Conservation (phyloP, 2,329 filamentous ascomycete genomes). For the Trichoderma semiorbis region DNA sequence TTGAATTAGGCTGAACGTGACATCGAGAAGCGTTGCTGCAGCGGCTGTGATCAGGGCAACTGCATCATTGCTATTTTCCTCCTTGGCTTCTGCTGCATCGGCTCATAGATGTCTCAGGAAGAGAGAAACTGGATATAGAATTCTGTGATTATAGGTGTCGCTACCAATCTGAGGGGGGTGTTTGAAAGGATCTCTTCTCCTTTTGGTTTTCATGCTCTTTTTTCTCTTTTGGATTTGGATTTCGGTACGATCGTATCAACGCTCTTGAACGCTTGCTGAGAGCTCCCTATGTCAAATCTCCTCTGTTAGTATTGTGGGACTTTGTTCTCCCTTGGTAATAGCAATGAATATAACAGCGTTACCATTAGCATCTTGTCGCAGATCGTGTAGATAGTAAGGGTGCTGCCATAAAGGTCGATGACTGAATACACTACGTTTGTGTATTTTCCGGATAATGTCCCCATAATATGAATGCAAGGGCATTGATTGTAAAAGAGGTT, state of each 20-base stretch:
- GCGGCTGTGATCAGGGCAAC: not conserved
- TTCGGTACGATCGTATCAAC: not conserved
- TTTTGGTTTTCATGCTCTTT: not conserved
- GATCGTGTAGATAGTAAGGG: not conserved
- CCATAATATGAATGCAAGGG: not conserved
- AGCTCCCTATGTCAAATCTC: not conserved
- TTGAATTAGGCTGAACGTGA: not conserved
- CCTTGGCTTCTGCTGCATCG: not conserved
- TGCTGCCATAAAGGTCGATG: too few relatives aligned
- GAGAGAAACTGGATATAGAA: not conserved
- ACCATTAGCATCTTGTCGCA: not conserved
- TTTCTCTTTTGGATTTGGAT: not conserved
- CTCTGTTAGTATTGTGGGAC: not conserved
- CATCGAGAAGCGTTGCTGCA: not conserved
- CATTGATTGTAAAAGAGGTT: not conserved
- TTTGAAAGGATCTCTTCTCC: not conserved
- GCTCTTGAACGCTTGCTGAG: not conserved
- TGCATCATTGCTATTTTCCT: not conserved
- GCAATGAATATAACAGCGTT: not conserved
- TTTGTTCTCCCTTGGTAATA: not conserved
- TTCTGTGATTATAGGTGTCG: not conserved
- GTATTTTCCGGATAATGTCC: not conserved
- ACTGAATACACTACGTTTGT: not conserved
- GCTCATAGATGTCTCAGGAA: not conserved
- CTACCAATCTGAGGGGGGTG: not conserved